Evolutionary conservation across 768 basidiomycete species (phyloP), one percentile per base, ranked within the genome.

Genomic region (Tricholoma matsutake): DNA sequence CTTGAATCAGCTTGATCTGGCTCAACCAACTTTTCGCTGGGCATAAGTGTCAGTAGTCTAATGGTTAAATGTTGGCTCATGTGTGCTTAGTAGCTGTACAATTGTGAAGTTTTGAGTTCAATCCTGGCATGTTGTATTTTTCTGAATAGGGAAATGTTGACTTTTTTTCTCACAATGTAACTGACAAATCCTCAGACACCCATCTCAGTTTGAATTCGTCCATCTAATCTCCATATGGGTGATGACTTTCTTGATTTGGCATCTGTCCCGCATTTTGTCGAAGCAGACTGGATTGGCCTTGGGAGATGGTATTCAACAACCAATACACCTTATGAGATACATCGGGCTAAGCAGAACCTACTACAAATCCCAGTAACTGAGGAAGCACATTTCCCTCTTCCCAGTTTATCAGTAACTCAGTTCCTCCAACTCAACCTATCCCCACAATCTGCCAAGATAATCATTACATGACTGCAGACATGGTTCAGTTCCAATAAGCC

Each of bases 401-500:
- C n/a, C n/a, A n/a, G n/a, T 39, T 28, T 43, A 39, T 22, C 56
- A 56, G 56, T 56, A n/a, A 56, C 56, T 43, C 37, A 39, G 7
- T 56, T 56, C 39, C 32, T 56, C 34, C 1, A 39, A 39, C 4
- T 43, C 37, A 56, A 56, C 25, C 11, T 43, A 7, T 22, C 56
- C 16, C 18, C 28, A 56, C 56, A 25, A 41, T 43, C 41, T 7
- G 41, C 54, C 3, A 35, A 56, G 20, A 56, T 56, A 8, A 22
- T 56, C 35, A 56, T 43, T 11, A 37, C 56, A 25, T 29, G 29
- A 43, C 56, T 25, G 2, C 22, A 56, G 22, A 18, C 37, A 28
- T 56, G 56, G 34, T 56, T 56, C 37, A 56, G 56, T n/a, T 14
- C 2, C 14, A 22, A 31, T 32, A 43, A 43, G 39, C 56, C 56